A percentile compares a stretch with the other conserved stretches of the same genome.
Evolutionary conservation across 1,284 basidiomycete genomes (phyloP).

Genomic region (Heimioporus retisporus): DNA sequence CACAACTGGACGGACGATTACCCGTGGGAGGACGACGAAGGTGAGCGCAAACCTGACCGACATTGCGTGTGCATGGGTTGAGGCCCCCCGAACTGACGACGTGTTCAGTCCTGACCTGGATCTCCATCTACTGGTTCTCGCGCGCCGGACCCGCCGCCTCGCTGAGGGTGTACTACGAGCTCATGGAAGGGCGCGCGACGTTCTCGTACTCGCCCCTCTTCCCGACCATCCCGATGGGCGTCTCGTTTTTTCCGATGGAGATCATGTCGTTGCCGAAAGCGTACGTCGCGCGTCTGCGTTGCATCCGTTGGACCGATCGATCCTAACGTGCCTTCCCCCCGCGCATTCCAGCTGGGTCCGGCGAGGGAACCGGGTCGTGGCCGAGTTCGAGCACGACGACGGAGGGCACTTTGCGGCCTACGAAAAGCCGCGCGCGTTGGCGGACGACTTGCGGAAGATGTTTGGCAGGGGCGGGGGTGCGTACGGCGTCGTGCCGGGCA

Average conservation of each 20-base stretch:
- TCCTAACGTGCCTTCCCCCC: too few species aligned
- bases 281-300: slow-evolving; percentile 45
- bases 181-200: not conserved
- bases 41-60: slow-evolving; percentile 41
- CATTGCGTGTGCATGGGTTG: too few species aligned
- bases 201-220: accelerated
- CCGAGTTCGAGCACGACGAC: slow-evolving; percentile 42
- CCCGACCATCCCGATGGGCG: slow-evolving; percentile 55
- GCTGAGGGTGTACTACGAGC: slow-evolving; percentile 65
- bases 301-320: not conserved
- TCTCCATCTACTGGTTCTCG: slow-evolving; percentile 70
- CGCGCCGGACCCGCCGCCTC: slow-evolving; percentile 64
- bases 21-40: slow-evolving; percentile 62
- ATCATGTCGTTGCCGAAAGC: slow-evolving; percentile 46
- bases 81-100: slow-evolving; percentile 39
- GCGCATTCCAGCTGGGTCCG: slow-evolving; percentile 32
- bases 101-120: slow-evolving; percentile 59
- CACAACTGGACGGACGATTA: slow-evolving; percentile 62
- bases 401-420: slow-evolving; percentile 56
- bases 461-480: slow-evolving; percentile 53
- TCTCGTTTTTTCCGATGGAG: slow-evolving; percentile 62
- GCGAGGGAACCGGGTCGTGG: slow-evolving; percentile 30
- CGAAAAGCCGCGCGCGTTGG: slow-evolving; percentile 48
- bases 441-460: slow-evolving; percentile 52
- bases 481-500: slow-evolving; percentile 46